phyloP scores from a whole-genome alignment of 352 stramenopile genomes.

The Pythium phragmiticola region DNA sequence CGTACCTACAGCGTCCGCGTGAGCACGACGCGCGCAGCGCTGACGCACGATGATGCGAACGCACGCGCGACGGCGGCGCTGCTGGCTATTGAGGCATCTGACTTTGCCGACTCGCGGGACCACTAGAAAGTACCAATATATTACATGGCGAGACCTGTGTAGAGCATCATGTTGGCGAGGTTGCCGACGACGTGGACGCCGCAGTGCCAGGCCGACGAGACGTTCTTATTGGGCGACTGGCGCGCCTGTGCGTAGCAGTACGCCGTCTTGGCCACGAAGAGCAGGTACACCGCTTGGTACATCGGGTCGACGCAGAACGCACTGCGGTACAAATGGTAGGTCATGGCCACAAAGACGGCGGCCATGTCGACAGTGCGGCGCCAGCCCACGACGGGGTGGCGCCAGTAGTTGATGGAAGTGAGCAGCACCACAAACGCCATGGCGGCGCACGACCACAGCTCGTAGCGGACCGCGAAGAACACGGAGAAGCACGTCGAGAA shows the following conservation, averaged over 20 bases:
- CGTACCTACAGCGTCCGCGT: conserved; percentile 63
- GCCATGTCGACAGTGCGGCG: conserved; percentile 70
- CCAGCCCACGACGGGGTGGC: conserved; percentile 69
- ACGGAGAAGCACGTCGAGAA: conserved; percentile 74
- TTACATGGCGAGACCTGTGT: conserved; percentile 56
- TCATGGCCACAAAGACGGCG: conserved; percentile 50
- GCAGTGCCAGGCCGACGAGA: conserved; percentile 78
- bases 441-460: conserved; percentile 65
- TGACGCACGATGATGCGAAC: conserved; percentile 59
- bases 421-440: conserved; percentile 69
- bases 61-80: conserved; percentile 36
- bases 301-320: conserved; percentile 46
- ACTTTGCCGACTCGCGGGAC: conserved; percentile 56
- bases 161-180: conserved; percentile 73
- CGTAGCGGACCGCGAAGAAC: conserved; percentile 38
- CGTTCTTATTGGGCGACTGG: conserved; percentile 54
- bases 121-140: conserved; percentile 12
- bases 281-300: conserved; percentile 59
- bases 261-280: conserved; percentile 64
- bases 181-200: conserved; percentile 77
- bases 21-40: conserved; percentile 33
- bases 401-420: conserved; percentile 88
- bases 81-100: conserved; percentile 44
- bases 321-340: conserved; percentile 69
- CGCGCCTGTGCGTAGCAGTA: conserved; percentile 76